Evolutionary conservation across 805 yeast genomes (phyloP), one percentile per base, ranked within the genome.

Genomic region (Lipomyces starkeyi): DNA sequence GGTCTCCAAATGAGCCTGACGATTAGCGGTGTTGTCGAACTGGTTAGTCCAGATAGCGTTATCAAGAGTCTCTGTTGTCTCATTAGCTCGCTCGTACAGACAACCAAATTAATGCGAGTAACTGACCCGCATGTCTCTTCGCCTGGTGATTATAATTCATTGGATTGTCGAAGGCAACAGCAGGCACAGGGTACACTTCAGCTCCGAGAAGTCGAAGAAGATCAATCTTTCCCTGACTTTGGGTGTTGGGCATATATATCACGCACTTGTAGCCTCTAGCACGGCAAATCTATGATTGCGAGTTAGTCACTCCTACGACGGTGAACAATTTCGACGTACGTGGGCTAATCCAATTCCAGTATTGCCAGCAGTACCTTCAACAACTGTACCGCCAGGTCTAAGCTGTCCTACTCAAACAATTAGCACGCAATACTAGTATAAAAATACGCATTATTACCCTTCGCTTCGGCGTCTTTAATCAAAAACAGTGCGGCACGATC

Each of bases 21-120:
- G 84, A 80, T 92, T 92, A 70, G 94, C 95, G n/a, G 83, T 76
- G 78, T 92, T 92, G 78, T 92, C 97, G 77, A 92, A 92, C 77
- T 92, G 97, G 78, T 92, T 89, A 22, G 97, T 92, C 97, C 97
- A 92, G 20, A 91, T 93, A 0, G 97, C 95, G 77, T 91, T 91
- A 0, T 83, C 86, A 64, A 89, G 78, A 53, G 80, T 74, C 71
- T 90, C 95, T 62, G 25, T 13, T 11, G 6, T 5, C 29, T 9
- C 20, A 25, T 25, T 27, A 25, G 59, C 14, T 35, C 40, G 14
- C 53, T 14, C 14, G 52, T 8, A 7, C 59, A 27, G 35, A 49
- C 27, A 20, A 49, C 7, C 32, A 1, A 53, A 11, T 7, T 20
- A 25, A 27, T 11, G n/a, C 22, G 40, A 9, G 40, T 11, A 20